Evolutionary conservation across 2,329 filamentous ascomycete species (phyloP).

Genomic region (Juglanconis juglandina): DNA sequence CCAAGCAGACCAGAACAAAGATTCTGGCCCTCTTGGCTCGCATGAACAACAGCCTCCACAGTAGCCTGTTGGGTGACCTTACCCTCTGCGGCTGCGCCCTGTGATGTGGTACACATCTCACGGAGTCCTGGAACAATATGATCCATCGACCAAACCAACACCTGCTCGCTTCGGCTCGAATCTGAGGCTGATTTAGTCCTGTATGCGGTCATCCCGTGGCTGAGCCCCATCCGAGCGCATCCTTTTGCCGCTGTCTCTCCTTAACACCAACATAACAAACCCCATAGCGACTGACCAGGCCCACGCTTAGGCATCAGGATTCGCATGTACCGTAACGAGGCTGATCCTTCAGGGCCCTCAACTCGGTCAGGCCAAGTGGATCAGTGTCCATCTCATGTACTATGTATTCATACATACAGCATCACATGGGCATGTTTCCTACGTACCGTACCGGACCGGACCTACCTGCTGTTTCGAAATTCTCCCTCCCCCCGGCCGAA

Average conservation of each 20-base stretch:
- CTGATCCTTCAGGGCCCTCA: constrained; percentile 17
- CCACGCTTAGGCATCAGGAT: constrained; percentile 17
- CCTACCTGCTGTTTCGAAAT: not conserved
- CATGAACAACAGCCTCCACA: not conserved
- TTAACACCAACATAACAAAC: not conserved
- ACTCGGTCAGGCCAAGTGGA: constrained; percentile 8
- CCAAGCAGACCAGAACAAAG: not conserved
- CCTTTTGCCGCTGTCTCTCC: not conserved
- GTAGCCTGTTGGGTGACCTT: not conserved
- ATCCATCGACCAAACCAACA: not conserved
- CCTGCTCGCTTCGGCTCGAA: not conserved
- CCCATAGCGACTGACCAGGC: constrained; percentile 7
- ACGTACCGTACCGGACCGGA: not conserved
- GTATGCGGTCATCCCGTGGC: constrained; percentile 14
- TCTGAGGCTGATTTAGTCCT: constrained; percentile 5
- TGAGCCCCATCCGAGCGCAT: constrained; percentile 13
- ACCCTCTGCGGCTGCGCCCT: not conserved
- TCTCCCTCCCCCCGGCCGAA: not conserved
- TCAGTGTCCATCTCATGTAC: not conserved
- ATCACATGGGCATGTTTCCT: not conserved
- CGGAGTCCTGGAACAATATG: not conserved
- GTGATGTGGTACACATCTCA: not conserved
- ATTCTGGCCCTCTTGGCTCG: not conserved
- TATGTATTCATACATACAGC: not conserved
- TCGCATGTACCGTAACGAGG: constrained; percentile 14